Conservation (phyloP, 495 filamentous ascomycete species). For the Hypoxylon cercidicola region DNA sequence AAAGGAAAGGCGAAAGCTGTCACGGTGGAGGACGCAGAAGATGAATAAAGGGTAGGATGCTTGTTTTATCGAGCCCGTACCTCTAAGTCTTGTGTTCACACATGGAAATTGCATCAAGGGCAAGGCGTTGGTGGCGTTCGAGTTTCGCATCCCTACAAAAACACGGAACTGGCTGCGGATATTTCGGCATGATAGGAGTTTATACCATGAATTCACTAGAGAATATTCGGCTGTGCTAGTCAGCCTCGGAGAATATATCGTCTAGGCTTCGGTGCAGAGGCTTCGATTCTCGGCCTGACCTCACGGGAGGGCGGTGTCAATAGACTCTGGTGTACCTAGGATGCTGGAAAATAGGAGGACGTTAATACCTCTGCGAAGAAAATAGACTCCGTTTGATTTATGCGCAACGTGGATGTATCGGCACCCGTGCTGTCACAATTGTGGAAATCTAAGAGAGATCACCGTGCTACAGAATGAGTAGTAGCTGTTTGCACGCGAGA, state of each 20-base stretch:
- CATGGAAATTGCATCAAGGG: conserved; percentile 43
- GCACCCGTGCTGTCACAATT: not conserved
- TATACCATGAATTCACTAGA: conserved; percentile 23
- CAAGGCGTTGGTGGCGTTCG: conserved; percentile 49
- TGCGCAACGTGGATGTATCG: not conserved
- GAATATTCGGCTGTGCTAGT: conserved; percentile 10
- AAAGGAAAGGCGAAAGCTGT: conserved; percentile 53
- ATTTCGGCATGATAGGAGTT: conserved; percentile 21
- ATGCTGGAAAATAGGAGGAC: conserved; percentile 10
- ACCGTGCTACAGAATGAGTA: too few relatives aligned
- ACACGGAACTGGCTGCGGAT: conserved; percentile 25
- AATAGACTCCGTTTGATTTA: not conserved
- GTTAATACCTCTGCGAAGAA: not conserved
- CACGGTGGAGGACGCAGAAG: conserved; percentile 52
- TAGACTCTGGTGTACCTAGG: conserved; percentile 16
- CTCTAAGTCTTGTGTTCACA: conserved; percentile 29
- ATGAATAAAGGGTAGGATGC: conserved; percentile 25
- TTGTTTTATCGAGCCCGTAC: conserved; percentile 5
- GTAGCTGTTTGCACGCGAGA: too few relatives aligned
- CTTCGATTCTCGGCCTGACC: conserved; percentile 4
- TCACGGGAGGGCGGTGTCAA: conserved; percentile 1
- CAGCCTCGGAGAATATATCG: conserved; percentile 11
- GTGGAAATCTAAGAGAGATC: too few relatives aligned
- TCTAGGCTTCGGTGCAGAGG: not conserved
- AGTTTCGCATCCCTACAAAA: conserved; percentile 22